These are phyloP conservation scores for Lophiostoma macrostomum DNA, from an alignment of 495 filamentous ascomycete species.

Conservation along the genomic window DNA sequence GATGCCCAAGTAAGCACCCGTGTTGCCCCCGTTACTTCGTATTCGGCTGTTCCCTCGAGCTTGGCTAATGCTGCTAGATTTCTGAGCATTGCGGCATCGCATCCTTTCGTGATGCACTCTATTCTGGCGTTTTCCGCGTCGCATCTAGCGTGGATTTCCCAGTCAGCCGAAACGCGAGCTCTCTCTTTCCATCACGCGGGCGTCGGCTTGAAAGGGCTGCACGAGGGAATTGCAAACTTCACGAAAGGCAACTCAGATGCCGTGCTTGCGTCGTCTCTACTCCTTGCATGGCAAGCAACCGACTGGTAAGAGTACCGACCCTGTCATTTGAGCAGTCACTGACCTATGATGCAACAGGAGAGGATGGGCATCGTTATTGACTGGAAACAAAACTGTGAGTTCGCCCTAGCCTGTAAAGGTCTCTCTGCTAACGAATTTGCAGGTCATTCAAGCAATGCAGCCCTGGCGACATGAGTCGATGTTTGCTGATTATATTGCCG, in stretches of 20 bases:
- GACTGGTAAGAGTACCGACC: conserved; percentile 73
- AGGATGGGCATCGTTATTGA: conserved; percentile 87
- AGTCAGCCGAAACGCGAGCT: conserved; percentile 75
- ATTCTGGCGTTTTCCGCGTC: conserved; percentile 86
- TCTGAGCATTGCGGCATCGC: conserved; percentile 72
- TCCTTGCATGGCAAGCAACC: conserved; percentile 93
- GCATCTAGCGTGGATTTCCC: conserved; percentile 82
- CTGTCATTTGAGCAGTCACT: conserved; percentile 18
- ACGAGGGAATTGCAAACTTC: conserved; percentile 80
- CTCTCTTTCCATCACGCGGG: conserved; percentile 84
- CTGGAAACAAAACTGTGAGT: conserved; percentile 81
- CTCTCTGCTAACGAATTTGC: conserved; percentile 40
- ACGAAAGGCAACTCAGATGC: conserved; percentile 86
- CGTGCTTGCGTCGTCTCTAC: conserved; percentile 84
- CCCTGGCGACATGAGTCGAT: conserved; percentile 87
- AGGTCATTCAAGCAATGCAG: conserved; percentile 89
- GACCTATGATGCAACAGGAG: conserved; percentile 59
- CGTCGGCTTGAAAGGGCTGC: conserved; percentile 79
- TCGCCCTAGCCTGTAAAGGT: not conserved
- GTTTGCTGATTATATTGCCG: conserved; percentile 78
- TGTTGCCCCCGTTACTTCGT: conserved; percentile 36
- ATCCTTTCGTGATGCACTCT: conserved; percentile 89
- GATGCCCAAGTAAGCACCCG: conserved; percentile 75
- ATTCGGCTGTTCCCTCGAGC: conserved; percentile 17
- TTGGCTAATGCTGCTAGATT: conserved; percentile 57